phyloP scores from a whole-genome alignment of 192 early-diverging fungal species.

The Linnemannia zychae region DNA sequence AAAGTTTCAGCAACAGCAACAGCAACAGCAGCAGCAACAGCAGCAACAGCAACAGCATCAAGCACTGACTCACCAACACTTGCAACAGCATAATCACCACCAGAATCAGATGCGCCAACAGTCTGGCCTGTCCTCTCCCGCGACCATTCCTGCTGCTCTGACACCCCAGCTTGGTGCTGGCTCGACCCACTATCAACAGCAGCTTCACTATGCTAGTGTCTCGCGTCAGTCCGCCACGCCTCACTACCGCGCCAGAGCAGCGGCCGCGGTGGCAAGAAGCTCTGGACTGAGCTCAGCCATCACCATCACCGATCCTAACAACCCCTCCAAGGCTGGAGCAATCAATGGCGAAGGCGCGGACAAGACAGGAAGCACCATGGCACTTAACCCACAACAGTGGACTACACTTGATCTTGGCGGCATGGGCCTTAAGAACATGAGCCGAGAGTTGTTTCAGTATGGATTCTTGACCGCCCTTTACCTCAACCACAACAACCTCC shows the following conservation, averaged over 20 bases:
- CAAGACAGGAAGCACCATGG: constrained; percentile 43
- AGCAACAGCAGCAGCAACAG: constrained; percentile 57
- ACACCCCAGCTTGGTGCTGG: constrained; percentile 49
- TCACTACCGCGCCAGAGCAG: constrained; percentile 92
- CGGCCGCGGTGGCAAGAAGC: constrained; percentile 82
- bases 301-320: constrained; percentile 70
- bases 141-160: constrained; percentile 41
- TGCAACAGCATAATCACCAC: constrained; percentile 53
- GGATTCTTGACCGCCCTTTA: constrained; percentile 92
- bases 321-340: constrained; percentile 58
- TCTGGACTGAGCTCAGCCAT: constrained; percentile 61
- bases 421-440: constrained; percentile 90
- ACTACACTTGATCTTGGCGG: constrained; percentile 94
- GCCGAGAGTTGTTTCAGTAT: constrained; percentile 83
- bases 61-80: constrained; percentile 46
- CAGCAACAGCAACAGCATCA: constrained; percentile 48
- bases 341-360: constrained; percentile 62
- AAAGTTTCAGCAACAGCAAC: constrained; percentile 65
- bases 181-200: constrained; percentile 80
- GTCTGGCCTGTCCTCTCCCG: constrained; percentile 50
- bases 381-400: constrained; percentile 74
- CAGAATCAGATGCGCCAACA: constrained; percentile 47
- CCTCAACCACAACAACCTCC: constrained; percentile 95
- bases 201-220: constrained; percentile 76
- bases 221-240: constrained; percentile 84